These are phyloP conservation scores for Coemansia sp. DNA, from an alignment of 192 early-diverging fungal genomes.

Conservation along the genomic window DNA sequence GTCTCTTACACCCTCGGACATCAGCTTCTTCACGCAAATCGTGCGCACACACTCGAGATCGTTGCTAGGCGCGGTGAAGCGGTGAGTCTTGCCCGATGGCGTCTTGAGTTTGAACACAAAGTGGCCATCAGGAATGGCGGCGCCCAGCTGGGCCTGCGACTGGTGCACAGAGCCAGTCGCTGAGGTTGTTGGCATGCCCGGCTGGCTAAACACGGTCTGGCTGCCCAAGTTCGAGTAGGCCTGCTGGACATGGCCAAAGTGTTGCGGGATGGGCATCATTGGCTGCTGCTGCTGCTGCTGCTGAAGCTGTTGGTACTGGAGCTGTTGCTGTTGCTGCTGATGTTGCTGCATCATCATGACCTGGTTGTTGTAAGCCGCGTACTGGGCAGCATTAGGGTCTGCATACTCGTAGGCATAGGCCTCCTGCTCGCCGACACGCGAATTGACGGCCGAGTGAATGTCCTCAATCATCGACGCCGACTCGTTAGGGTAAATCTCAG, in stretches of 20 bases:
- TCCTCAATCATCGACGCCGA: slow-evolving; percentile 58
- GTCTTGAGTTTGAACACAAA: slow-evolving; percentile 78
- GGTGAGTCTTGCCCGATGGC: slow-evolving; percentile 69
- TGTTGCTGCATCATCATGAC: slow-evolving; percentile 36
- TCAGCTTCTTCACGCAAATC: slow-evolving; percentile 60
- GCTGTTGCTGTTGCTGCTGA: slow-evolving; percentile 22
- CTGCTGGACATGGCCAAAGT: slow-evolving; percentile 32
- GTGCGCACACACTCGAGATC: slow-evolving; percentile 57
- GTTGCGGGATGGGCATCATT: slow-evolving; percentile 47
- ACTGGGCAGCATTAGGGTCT: slow-evolving; percentile 34
- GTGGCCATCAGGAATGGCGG: slow-evolving; percentile 43
- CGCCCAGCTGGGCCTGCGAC: slow-evolving; percentile 41
- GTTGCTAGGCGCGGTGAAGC: slow-evolving; percentile 62
- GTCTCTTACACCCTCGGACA: slow-evolving; percentile 57
- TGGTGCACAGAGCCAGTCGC: slow-evolving; percentile 42
- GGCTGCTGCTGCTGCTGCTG: slow-evolving; percentile 29
- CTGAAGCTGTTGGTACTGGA: slow-evolving; percentile 27
- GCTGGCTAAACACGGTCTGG: slow-evolving; percentile 48
- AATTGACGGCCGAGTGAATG: slow-evolving; percentile 56
- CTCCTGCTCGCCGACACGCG: slow-evolving; percentile 56
- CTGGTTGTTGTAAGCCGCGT: slow-evolving; percentile 33
- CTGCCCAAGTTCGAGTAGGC: slow-evolving; percentile 53
- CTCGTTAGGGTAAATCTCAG: slow-evolving; percentile 55
- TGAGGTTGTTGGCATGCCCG: slow-evolving; percentile 26
- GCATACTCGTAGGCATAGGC: slow-evolving; percentile 31